Conservation (phyloP, 768 basidiomycete species). For the Psilocybe cubensis region DNA sequence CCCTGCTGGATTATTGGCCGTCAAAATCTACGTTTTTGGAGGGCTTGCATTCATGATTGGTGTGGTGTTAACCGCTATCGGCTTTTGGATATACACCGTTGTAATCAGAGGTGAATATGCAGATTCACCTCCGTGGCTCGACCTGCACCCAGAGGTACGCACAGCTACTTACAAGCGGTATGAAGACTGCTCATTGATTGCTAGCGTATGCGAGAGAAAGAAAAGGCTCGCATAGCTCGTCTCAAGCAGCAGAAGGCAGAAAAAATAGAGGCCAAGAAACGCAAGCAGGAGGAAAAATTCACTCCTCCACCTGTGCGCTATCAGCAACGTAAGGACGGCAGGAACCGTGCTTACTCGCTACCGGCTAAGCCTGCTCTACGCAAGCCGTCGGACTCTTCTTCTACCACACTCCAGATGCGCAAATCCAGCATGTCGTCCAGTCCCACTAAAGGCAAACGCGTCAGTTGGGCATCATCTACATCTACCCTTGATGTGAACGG, state of each 20-base stretch:
- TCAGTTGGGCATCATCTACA: conserved; percentile 33
- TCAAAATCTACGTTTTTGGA: conserved; percentile 32
- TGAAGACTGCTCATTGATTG: not conserved
- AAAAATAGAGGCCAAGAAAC: conserved; percentile 10
- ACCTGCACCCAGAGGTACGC: conserved; percentile 29
- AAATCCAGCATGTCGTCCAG: conserved; percentile 10
- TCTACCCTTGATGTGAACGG: conserved; percentile 25
- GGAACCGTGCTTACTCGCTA: conserved; percentile 7
- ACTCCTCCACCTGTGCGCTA: conserved; percentile 21
- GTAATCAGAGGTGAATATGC: conserved; percentile 25
- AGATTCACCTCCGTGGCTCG: conserved; percentile 29
- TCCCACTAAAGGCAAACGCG: conserved; percentile 23
- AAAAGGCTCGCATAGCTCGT: conserved; percentile 21
- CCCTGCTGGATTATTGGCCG: conserved; percentile 22
- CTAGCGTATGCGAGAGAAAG: conserved; percentile 26
- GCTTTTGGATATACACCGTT: conserved; percentile 30
- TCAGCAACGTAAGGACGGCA: conserved; percentile 5
- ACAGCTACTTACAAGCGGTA: no score
- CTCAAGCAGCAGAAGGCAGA: conserved; percentile 23
- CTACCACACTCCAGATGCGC: conserved; percentile 5
- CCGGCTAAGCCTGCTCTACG: conserved; percentile 14
- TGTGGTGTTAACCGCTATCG: conserved; percentile 21
- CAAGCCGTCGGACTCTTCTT: not conserved
- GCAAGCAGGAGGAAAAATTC: conserved; percentile 16
- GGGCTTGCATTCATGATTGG: conserved; percentile 30